Evolutionary conservation across 2,329 filamentous ascomycete species (phyloP), one percentile per base, ranked within the genome.

Genomic region (Fusarium sp.): DNA sequence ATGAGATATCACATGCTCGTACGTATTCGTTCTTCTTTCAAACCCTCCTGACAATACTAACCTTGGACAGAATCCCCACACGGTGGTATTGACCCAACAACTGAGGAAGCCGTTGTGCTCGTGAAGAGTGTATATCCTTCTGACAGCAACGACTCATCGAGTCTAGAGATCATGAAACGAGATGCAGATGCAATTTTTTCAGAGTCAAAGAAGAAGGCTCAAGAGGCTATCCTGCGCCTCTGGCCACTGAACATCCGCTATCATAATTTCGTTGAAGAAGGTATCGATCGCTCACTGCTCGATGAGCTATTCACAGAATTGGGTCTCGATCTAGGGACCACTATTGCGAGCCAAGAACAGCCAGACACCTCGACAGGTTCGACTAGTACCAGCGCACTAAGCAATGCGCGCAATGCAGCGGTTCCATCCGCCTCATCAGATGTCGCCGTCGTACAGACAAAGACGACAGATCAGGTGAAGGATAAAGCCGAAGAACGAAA

Each of bases 251-350:
- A 92, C 48, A 88, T 96, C 59, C 87, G 88, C 20, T 97, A 90
- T 74, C 84, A 90, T 55, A 86, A 92, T 62, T 90, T 95, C 57
- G 81, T 94, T 14, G 83, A 88, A 13, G 91, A 95, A 76, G 91
- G 92, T 1, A 84, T 95, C 41, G 86, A 94, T 69, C 83, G 86
- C 35, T 77, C 78, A 2, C 75, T 93, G 13, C 79, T 97, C 35
- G 85, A 84, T 56, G 77, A 81, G 30, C 82, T 96, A 2, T 96
- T 94, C 71, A 80, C 84, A 26, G 89, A 93, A 20, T 80, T 96
- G 5, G 89, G 89, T 5, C 82, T 94, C 6, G 83, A 85, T 32
- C 80, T 82, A 3, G 48, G 43, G 15, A 28, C 46, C 20, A 6
- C 43, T 7, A 28, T 46, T 15, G 5, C 56, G 10, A n/a, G 37